Evolutionary conservation across 148 eudicot species (phyloP).

Genomic region (Beta vulgaris): DNA sequence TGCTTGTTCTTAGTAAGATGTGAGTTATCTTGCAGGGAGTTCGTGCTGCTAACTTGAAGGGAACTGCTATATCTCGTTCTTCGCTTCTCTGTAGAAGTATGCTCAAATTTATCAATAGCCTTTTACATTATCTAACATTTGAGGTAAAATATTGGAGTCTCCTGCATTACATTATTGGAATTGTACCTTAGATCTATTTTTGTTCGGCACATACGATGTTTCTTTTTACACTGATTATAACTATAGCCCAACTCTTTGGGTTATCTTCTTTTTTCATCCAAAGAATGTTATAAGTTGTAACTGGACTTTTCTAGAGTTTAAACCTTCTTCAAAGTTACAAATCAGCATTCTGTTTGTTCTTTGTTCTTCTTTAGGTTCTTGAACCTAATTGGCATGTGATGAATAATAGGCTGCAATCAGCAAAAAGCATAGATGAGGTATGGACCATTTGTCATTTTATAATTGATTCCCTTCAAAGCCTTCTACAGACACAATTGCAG

Average conservation of each 20-base stretch:
- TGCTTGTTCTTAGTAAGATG: conserved; percentile 1
- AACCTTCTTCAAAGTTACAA: background rate
- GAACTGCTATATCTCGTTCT: conserved; percentile 79
- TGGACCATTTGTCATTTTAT: background rate
- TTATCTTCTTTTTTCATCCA: background rate
- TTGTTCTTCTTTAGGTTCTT: conserved; percentile 61
- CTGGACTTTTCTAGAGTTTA: background rate
- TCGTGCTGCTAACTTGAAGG: conserved; percentile 70
- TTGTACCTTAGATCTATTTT: background rate
- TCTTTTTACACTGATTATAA: background rate
- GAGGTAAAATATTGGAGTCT: conserved; percentile 49
- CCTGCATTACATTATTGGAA: background rate
- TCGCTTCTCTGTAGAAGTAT: conserved; percentile 92
- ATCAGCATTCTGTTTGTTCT: conserved; percentile 1
- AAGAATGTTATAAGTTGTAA: background rate
- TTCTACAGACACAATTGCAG: background rate
- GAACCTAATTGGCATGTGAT: conserved; percentile 98
- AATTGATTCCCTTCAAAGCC: background rate
- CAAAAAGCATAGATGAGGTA: conserved; percentile 98
- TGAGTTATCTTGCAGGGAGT: conserved; percentile 58
- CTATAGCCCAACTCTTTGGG: background rate
- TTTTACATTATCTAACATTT: conserved; percentile 87
- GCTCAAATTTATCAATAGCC: conserved; percentile 90
- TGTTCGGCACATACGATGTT: background rate
- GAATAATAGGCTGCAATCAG: conserved; percentile 79